A percentile compares a stretch with the other conserved stretches of the same genome.
Evolutionary conservation across 1,284 basidiomycete genomes (phyloP).

Genomic region (Cryptococcus maquisensis): DNA sequence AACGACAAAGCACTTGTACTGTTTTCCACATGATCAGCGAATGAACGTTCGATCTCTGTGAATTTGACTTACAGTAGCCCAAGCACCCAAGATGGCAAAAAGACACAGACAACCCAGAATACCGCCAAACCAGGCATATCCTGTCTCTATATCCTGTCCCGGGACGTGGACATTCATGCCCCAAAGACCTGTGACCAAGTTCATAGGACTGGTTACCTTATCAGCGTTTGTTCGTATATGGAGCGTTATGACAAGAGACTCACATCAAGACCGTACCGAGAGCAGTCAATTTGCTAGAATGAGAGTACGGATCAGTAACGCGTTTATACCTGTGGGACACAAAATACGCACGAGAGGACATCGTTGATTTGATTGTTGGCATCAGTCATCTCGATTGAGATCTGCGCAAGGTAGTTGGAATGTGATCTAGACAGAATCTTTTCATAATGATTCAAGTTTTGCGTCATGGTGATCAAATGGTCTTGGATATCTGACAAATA

Average conservation of each 20-base stretch:
- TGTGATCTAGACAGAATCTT: conserved; percentile 98
- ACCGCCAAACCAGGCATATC: conserved; percentile 73
- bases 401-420: conserved; percentile 98
- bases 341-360: conserved; percentile 58
- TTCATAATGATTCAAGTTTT: conserved; percentile 98
- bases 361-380: conserved; percentile 99
- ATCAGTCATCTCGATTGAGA: conserved; percentile 98
- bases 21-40: not conserved
- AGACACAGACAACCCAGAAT: conserved; percentile 72
- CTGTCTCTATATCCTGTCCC: conserved; percentile 61
- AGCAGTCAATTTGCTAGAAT: conserved; percentile 86
- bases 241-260: conserved; percentile 22
- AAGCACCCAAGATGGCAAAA: conserved; percentile 76
- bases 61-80: conserved; percentile 56
- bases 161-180: conserved; percentile 59
- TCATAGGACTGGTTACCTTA: conserved; percentile 64
- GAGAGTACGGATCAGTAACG: conserved; percentile 1
- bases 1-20: conserved; percentile 23
- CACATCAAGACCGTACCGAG: conserved; percentile 91
- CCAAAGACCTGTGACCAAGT: conserved; percentile 75
- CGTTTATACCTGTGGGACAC: not conserved
- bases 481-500: conserved; percentile 95
- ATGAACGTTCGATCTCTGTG: too few relatives aligned
- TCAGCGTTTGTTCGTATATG: not conserved
- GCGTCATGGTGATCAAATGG: conserved; percentile 99